phyloP scores from a whole-genome alignment of 2,329 filamentous ascomycete genomes.

The Aspergillus sp. region DNA sequence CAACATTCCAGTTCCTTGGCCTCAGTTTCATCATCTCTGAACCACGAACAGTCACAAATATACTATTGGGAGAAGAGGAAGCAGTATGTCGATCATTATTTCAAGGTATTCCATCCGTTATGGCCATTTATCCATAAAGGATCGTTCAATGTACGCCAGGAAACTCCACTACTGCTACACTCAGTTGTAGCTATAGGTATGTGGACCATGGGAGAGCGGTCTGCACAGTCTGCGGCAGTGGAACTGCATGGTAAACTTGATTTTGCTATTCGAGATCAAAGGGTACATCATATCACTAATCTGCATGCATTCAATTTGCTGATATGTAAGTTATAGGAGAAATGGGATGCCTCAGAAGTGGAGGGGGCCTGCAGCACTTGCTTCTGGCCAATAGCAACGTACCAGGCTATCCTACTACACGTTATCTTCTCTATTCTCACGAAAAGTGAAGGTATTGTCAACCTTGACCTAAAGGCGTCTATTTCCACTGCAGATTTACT shows the following conservation, averaged over 20 bases:
- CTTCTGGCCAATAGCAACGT: constrained; percentile 27
- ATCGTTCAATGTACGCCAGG: constrained; percentile 14
- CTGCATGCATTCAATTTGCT: not conserved
- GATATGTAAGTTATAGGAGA: constrained; percentile 7
- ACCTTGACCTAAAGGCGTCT: constrained; percentile 10
- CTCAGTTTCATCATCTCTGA: too few species aligned
- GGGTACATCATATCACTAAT: constrained; percentile 7
- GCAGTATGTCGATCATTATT: constrained; percentile 19
- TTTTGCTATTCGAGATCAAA: constrained; percentile 19
- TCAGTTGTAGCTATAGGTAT: constrained; percentile 24
- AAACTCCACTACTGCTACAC: constrained; percentile 22
- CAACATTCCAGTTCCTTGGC: not conserved
- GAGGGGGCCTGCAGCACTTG: constrained; percentile 4
- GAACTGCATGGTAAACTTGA: constrained; percentile 19
- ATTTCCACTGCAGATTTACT: constrained; percentile 2
- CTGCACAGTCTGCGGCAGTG: constrained; percentile 15
- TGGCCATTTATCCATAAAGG: constrained; percentile 25
- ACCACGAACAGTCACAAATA: too few species aligned
- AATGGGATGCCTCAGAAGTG: constrained; percentile 17
- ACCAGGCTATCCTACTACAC: constrained; percentile 28
- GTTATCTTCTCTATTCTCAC: constrained; percentile 20
- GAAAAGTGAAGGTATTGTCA: not conserved
- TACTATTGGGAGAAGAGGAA: constrained; percentile 2
- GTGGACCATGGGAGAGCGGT: constrained; percentile 15
- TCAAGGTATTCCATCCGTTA: constrained; percentile 19